Conservation (phyloP, 345 rosid genomes). For the Sonneratia alba region DNA sequence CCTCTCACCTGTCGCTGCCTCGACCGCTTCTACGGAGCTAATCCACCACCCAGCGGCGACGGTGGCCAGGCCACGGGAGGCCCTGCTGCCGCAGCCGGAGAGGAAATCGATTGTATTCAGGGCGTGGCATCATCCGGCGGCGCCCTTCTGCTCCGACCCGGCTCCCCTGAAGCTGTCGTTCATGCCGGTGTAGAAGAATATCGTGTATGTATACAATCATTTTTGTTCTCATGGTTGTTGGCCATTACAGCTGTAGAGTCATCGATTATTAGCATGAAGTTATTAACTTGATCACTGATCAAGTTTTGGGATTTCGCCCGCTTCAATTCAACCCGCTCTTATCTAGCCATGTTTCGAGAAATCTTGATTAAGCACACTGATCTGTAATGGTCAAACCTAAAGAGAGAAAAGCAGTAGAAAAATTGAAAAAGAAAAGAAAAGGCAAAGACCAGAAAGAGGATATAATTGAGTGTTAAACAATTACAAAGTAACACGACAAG, state of each 20-base stretch:
- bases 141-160: slow-evolving; percentile 59
- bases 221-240: background rate
- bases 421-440: no score
- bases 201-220: background rate
- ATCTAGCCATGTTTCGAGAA: background rate
- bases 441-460: no score
- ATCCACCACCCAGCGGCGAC: slow-evolving; percentile 4
- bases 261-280: background rate
- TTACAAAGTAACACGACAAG: no score
- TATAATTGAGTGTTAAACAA: no score
- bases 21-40: slow-evolving; percentile 32
- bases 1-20: slow-evolving; percentile 61
- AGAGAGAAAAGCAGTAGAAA: no score
- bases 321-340: background rate
- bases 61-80: slow-evolving; percentile 7
- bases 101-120: slow-evolving; percentile 35
- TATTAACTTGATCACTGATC: background rate
- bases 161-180: slow-evolving; percentile 36
- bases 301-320: background rate
- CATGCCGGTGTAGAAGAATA: slow-evolving; percentile 36
- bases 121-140: slow-evolving; percentile 95
- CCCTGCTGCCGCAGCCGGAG: slow-evolving; percentile 17
- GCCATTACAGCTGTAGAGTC: no score
- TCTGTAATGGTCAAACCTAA: no score
- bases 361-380: background rate